phyloP scores from a whole-genome alignment of 805 yeast genomes.

The Candida odintsovae region DNA sequence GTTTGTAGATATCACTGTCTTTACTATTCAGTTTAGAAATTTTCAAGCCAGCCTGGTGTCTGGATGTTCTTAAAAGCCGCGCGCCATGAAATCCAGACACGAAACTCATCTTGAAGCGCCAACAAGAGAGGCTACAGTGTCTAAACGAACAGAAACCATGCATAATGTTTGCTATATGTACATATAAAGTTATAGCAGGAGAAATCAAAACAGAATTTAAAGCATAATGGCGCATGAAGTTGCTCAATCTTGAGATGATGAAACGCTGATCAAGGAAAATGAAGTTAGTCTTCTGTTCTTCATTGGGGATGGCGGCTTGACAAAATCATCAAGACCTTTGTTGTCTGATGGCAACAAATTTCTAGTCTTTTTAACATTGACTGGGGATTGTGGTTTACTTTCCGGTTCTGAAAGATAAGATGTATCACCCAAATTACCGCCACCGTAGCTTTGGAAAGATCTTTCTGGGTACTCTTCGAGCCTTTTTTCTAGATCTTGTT shows the following conservation, averaged over 20 bases:
- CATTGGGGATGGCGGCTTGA: slow-evolving; percentile 1
- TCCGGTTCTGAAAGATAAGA: neutral
- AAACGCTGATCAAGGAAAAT: slow-evolving; percentile 11
- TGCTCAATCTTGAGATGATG: neutral
- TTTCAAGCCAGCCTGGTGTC: neutral
- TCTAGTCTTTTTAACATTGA: neutral
- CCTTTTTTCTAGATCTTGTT: slow-evolving; percentile 29
- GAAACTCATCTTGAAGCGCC: too few species aligned
- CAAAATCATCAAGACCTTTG: slow-evolving; percentile 3
- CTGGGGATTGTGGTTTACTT: neutral
- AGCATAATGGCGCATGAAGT: neutral
- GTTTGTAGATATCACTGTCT: neutral
- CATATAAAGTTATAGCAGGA: neutral
- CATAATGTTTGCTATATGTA: neutral
- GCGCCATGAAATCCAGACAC: neutral
- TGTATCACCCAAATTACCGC: neutral
- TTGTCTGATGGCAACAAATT: neutral
- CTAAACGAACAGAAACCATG: neutral
- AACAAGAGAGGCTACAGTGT: too few species aligned
- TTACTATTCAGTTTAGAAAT: neutral
- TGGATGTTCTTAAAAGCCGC: neutral
- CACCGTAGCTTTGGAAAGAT: neutral
- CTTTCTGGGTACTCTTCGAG: slow-evolving; percentile 2
- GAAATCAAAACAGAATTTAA: neutral
- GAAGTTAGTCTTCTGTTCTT: slow-evolving; percentile 9